Evolutionary conservation across 164 flowering plant genomes (phyloP), one percentile per base, ranked within the genome.

Genomic region (Protea cynaroides): DNA sequence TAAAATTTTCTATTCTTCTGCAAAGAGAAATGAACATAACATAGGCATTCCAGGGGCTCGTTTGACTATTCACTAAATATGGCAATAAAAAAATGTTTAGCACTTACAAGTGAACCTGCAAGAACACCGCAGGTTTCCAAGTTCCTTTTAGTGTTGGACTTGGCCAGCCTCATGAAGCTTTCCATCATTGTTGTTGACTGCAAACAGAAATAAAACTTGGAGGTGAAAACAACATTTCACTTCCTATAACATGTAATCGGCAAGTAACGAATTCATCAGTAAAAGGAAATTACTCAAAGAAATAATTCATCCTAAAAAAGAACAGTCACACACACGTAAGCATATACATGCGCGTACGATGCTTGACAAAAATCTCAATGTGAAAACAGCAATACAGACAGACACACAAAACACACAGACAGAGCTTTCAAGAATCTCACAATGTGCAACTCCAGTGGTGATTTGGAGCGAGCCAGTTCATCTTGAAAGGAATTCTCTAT

Each of bases 101-200:
- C 24, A 78, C 96, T 80, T 79, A 94, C 99, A 65, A 94, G 96
- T 72, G 83, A 82, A 65, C 99, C 99, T 1, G 96, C 97, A 73
- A 94, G 96, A 61, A 94, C 75, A 25, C 99, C 99, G 78, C 99
- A 94, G 25, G 97, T 94, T 79, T 94, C 99, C 59, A 94, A 76
- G 72, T 94, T 86, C 62, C 73, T 89, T 19, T 80, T 72, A 9
- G 97, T 94, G 69, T 94, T 94, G 65, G 90, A 82, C 80, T 84
- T 86, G 7, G 98, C 98, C 63, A 91, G 77, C 77, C 79, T 86
- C 98, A 94, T 80, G 75, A 94, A 94, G 56, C 63, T 78, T 53
- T 89, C 91, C 98, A 94, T 94, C 88, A 94, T 61, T 50, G 76
- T 66, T 4, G 93, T 80, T 67, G 98, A 81, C 98, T 94, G 84